Evolutionary conservation across 495 filamentous ascomycete genomes (phyloP), one percentile per base, ranked within the genome.

Genomic region (Neurospora sp.): DNA sequence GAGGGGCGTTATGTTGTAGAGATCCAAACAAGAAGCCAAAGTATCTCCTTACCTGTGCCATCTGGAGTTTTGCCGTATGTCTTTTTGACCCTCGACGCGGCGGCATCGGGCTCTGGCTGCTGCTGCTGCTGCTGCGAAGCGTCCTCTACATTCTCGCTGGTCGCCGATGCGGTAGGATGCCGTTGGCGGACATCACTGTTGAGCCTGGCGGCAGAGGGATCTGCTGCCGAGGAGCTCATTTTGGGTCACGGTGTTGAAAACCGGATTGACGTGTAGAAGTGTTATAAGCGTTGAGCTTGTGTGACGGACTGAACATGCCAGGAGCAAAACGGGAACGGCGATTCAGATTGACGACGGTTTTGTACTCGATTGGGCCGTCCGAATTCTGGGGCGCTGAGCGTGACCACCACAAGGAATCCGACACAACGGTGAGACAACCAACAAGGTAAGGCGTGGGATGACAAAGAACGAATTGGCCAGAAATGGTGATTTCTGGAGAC

Each of bases 1-100:
- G 22, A 11, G 6, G 16, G 31, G 31, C 31, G 31, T 5, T 61
- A 1, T 31, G 5, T 3, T 31, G 12, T 16, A 61, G 14, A 61
- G 31, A n/a, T 22, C 68, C 0, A 12, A 65, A 53, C 22, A 9
- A 61, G 53, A 61, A 16, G 53, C 22, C 39, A 37, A 59, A 39
- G 38, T 22, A 20, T 22, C 61, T 41, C 82, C 92, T 80, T 88
- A 97, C 95, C 88, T 78, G 85, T 94, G 78, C 96, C 96, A 85
- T 92, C 92, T 39, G 92, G 93, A 11, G 96, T 99, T 76, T 94
- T 90, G 20, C 96, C 96, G 87, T 91, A 97, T 4, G 94, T 96
- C 84, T 91, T 93, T 78, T 88, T 87, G 41, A 86, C 79, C 76
- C 73, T 73, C 27, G 71, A 22, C 39, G 71, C 70, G 27, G 72